Percentiles rank a stretch among this genome's conserved stretches.
phyloP scores from a whole-genome alignment of 2,329 filamentous ascomycete genomes.

The Simplicillium aogashimaense region DNA sequence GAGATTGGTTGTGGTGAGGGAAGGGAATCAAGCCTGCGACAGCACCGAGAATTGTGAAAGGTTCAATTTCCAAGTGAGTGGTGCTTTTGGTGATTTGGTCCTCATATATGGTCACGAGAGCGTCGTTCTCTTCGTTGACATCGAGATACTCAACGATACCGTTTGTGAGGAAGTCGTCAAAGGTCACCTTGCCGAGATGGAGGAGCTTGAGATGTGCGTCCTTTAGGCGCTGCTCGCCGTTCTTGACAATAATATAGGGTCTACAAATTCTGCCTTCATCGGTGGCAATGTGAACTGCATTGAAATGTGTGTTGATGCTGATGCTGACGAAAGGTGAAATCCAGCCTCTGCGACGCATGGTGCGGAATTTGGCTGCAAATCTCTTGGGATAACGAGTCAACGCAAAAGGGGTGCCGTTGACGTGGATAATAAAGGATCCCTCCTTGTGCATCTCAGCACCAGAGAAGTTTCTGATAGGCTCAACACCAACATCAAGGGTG shows the following conservation, averaged over 20 bases:
- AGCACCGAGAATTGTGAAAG: slow-evolving; percentile 90
- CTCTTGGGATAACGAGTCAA: slow-evolving; percentile 76
- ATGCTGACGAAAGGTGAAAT: slow-evolving; percentile 96
- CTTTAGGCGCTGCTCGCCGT: slow-evolving; percentile 72
- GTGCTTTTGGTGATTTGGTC: slow-evolving; percentile 71
- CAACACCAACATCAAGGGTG: slow-evolving; percentile 75
- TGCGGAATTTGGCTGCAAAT: slow-evolving; percentile 78
- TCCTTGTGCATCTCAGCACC: slow-evolving; percentile 80
- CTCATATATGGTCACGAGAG: slow-evolving; percentile 85
- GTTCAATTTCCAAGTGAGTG: slow-evolving; percentile 95
- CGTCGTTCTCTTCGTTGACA: slow-evolving; percentile 97
- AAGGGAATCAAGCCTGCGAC: slow-evolving; percentile 96
- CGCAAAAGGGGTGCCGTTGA: slow-evolving; percentile 92
- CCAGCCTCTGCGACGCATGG: slow-evolving; percentile 77
- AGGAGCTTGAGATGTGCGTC: slow-evolving; percentile 69
- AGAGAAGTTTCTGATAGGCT: slow-evolving; percentile 57
- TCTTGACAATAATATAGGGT: slow-evolving; percentile 90
- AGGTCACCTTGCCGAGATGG: slow-evolving; percentile 73
- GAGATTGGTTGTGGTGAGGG: slow-evolving; percentile 97
- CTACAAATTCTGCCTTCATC: slow-evolving; percentile 96
- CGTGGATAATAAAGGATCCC: slow-evolving; percentile 80
- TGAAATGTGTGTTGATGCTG: slow-evolving; percentile 88
- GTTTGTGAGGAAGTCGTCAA: slow-evolving; percentile 85
- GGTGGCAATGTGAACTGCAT: slow-evolving; percentile 87
- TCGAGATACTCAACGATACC: slow-evolving; percentile 95